Conservation (phyloP, 2,329 filamentous ascomycete genomes). For the Nemania sp. region DNA sequence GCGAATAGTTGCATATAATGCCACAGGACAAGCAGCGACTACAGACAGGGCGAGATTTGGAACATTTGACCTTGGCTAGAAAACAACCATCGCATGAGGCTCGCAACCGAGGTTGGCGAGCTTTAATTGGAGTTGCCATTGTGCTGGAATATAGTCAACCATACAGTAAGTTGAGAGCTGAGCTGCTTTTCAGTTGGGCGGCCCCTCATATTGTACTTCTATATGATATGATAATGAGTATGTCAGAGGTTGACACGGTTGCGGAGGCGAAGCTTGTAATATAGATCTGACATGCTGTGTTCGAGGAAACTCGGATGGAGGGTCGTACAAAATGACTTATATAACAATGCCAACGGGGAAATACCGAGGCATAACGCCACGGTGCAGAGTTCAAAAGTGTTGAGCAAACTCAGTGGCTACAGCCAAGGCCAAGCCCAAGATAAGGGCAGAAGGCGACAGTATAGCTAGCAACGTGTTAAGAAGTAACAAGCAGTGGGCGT, state of each 20-base stretch:
- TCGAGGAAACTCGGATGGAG: slow-evolving; percentile 34
- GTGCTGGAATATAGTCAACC: neutral
- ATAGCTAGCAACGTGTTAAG: too few species aligned
- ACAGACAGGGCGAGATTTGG: slow-evolving; percentile 65
- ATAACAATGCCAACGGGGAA: neutral
- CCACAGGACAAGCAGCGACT: slow-evolving; percentile 64
- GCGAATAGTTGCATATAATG: slow-evolving; percentile 64
- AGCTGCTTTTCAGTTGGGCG: slow-evolving; percentile 8
- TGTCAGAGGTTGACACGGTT: slow-evolving; percentile 18
- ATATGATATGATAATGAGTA: slow-evolving; percentile 30
- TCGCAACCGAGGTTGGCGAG: slow-evolving; percentile 54
- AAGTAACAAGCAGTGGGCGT: too few species aligned
- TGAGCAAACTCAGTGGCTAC: too few species aligned
- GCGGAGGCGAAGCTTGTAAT: slow-evolving; percentile 41
- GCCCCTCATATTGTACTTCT: slow-evolving; percentile 18
- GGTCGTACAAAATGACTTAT: slow-evolving; percentile 46
- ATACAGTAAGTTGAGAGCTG: neutral
- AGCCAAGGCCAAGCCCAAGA: too few species aligned
- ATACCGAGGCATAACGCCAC: too few species aligned
- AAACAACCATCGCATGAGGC: slow-evolving; percentile 68
- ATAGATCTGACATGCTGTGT: slow-evolving; percentile 42
- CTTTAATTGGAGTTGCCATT: slow-evolving; percentile 16
- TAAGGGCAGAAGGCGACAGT: too few species aligned
- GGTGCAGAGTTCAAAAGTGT: too few species aligned
- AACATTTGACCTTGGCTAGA: slow-evolving; percentile 68